These are phyloP conservation scores for Bocquillonia castaneifolia DNA, from an alignment of 441 rosid species.

Conservation along the genomic window DNA sequence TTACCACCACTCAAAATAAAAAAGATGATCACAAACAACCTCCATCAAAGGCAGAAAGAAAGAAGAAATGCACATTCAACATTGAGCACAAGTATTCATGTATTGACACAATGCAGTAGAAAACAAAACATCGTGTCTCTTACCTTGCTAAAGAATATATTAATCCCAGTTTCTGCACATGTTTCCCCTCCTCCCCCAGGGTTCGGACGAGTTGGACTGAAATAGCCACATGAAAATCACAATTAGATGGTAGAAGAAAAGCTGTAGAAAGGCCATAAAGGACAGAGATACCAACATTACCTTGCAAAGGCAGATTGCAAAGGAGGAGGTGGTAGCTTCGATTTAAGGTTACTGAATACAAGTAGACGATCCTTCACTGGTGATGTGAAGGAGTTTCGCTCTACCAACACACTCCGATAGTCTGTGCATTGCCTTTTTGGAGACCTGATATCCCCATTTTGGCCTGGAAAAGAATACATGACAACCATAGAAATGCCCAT, in stretches of 20 bases:
- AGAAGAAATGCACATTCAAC: not conserved
- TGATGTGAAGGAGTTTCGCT: slow-evolving; percentile 83
- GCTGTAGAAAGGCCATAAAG: slow-evolving; percentile 10
- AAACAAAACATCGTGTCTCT: not conserved
- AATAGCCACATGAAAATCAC: slow-evolving; percentile 18
- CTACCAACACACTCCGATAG: slow-evolving; percentile 81
- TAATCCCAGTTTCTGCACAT: slow-evolving; percentile 97
- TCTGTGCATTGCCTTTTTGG: slow-evolving; percentile 74
- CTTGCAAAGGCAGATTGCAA: slow-evolving; percentile 99
- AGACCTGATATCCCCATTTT: slow-evolving; percentile 75
- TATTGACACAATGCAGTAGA: not conserved
- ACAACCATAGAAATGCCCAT: not conserved
- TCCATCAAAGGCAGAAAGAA: not conserved
- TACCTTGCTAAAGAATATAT: slow-evolving; percentile 87
- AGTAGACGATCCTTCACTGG: slow-evolving; percentile 89
- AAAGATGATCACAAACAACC: not conserved
- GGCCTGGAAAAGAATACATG: slow-evolving; percentile 48
- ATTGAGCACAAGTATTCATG: not conserved
- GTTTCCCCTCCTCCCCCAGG: slow-evolving; percentile 99
- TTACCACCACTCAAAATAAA: not conserved
- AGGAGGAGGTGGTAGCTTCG: slow-evolving; percentile 76
- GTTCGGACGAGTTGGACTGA: slow-evolving; percentile 89
- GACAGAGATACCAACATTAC: slow-evolving; percentile 34
- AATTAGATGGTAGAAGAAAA: slow-evolving; percentile 11
- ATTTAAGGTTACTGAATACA: slow-evolving; percentile 55